Percentiles rank a stretch among this genome's conserved stretches.
Conservation (phyloP, 2,329 filamentous ascomycete species). For the Ophiostoma sp. region DNA sequence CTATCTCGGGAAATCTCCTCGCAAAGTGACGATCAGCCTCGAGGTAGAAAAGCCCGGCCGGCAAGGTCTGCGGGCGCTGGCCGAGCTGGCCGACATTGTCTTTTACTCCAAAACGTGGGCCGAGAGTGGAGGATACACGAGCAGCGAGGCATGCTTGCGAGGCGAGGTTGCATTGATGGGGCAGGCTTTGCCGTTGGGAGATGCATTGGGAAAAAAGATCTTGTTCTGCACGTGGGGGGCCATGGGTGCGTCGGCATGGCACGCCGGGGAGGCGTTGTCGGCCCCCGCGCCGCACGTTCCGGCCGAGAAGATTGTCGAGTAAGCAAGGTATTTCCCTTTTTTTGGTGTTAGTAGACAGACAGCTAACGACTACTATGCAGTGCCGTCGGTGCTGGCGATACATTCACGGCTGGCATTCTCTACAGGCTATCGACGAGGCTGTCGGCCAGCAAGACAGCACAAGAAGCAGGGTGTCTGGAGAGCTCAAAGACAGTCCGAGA, state of each 20-base stretch:
- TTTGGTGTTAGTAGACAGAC: too few relatives aligned
- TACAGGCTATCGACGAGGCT: constrained; percentile 55
- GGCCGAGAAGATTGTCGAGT: constrained; percentile 54
- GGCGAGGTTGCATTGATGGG: constrained; percentile 6
- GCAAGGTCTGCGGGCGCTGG: constrained; percentile 53
- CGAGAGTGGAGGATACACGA: constrained; percentile 39
- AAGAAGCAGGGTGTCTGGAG: not conserved
- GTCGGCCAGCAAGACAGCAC: constrained; percentile 38
- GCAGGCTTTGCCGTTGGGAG: constrained; percentile 28
- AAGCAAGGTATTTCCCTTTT: constrained; percentile 25
- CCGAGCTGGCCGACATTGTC: constrained; percentile 61
- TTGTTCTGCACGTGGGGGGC: constrained; percentile 43
- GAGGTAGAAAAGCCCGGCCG: constrained; percentile 67
- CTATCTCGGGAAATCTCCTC: constrained; percentile 37
- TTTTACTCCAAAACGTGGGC: constrained; percentile 70
- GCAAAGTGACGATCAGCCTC: constrained; percentile 49
- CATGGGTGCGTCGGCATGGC: constrained; percentile 44
- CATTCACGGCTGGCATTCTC: constrained; percentile 67
- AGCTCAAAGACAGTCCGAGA: constrained; percentile 22
- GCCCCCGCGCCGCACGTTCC: constrained; percentile 39
- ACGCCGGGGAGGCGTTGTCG: constrained; percentile 36
- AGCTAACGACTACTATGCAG: constrained; percentile 36
- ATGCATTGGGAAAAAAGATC: not conserved
- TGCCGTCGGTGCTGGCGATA: constrained; percentile 68
- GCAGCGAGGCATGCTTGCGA: constrained; percentile 14